These are phyloP conservation scores for Teunomyces tritomae DNA, from an alignment of 805 yeast genomes.

Conservation along the genomic window DNA sequence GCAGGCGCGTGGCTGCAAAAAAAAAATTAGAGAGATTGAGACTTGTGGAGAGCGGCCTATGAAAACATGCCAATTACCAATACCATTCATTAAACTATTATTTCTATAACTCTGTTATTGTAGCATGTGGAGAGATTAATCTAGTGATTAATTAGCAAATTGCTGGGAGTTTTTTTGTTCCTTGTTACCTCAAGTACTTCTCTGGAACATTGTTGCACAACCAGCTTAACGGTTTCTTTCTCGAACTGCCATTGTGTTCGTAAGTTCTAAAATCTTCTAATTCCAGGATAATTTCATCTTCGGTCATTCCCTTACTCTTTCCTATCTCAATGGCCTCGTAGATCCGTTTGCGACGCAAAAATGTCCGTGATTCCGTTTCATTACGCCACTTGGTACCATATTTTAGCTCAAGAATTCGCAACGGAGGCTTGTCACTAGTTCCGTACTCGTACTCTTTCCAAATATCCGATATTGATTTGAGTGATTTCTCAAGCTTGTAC, in stretches of 20 bases:
- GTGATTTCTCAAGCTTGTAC: slow-evolving; percentile 12
- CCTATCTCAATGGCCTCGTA: slow-evolving; percentile 57
- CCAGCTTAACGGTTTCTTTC: slow-evolving; percentile 24
- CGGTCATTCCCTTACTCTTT: slow-evolving; percentile 39
- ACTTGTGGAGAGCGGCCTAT: background rate
- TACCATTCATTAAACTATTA: background rate
- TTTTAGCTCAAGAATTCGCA: slow-evolving; percentile 45
- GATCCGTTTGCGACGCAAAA: slow-evolving; percentile 50
- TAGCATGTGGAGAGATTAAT: too few species aligned
- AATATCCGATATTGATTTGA: slow-evolving; percentile 33
- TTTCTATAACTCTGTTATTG: background rate
- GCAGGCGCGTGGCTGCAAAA: background rate
- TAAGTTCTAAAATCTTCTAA: slow-evolving; percentile 45
- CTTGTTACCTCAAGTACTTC: slow-evolving; percentile 6
- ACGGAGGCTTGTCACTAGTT: slow-evolving; percentile 49
- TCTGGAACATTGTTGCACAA: slow-evolving; percentile 14
- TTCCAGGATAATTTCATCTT: slow-evolving; percentile 43
- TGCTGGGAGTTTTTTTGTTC: background rate
- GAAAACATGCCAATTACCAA: background rate
- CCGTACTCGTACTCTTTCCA: slow-evolving; percentile 60
- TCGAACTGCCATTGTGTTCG: slow-evolving; percentile 38
- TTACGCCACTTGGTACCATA: slow-evolving; percentile 57
- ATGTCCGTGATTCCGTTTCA: slow-evolving; percentile 53
- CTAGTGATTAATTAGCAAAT: too few species aligned
- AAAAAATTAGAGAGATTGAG: background rate